These are phyloP conservation scores for Pseudozyma flocculosa DNA, from an alignment of 1,284 basidiomycete genomes.

Conservation along the genomic window DNA sequence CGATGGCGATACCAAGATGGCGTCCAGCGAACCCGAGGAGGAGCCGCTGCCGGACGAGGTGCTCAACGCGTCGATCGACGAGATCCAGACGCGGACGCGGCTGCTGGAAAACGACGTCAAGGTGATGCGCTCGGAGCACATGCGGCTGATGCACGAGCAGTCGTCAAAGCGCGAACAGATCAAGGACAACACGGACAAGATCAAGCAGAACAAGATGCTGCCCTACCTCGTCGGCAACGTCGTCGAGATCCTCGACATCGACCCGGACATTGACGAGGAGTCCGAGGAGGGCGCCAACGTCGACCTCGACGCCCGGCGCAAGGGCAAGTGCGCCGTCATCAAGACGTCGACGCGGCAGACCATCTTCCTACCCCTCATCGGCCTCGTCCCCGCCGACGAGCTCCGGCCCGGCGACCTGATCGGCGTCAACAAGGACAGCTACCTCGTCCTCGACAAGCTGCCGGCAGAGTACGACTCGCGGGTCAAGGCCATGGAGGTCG, in stretches of 20 bases:
- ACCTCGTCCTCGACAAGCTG: slow-evolving; percentile 87
- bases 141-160: slow-evolving; percentile 89
- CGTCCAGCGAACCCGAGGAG: slow-evolving; percentile 27
- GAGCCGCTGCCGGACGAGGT: slow-evolving; percentile 47
- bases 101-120: slow-evolving; percentile 57
- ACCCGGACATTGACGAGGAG: slow-evolving; percentile 81
- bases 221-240: slow-evolving; percentile 98
- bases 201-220: slow-evolving; percentile 98
- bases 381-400: slow-evolving; percentile 86
- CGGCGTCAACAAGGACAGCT: slow-evolving; percentile 99
- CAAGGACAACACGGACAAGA: slow-evolving; percentile 95
- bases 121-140: slow-evolving; percentile 67
- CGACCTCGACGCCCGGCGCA: slow-evolving; percentile 88
- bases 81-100: slow-evolving; percentile 54
- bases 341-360: slow-evolving; percentile 95
- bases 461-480: slow-evolving; percentile 75
- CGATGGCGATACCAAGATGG: slow-evolving; percentile 38
- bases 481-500: slow-evolving; percentile 90
- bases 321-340: slow-evolving; percentile 97
- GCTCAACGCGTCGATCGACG: slow-evolving; percentile 47
- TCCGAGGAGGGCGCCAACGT: slow-evolving; percentile 80
- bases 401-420: slow-evolving; percentile 91
- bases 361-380: slow-evolving; percentile 96
- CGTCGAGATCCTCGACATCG: slow-evolving; percentile 78
- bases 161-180: slow-evolving; percentile 97